These are phyloP conservation scores for Mycena amicta DNA, from an alignment of 768 basidiomycete species.

Conservation along the genomic window DNA sequence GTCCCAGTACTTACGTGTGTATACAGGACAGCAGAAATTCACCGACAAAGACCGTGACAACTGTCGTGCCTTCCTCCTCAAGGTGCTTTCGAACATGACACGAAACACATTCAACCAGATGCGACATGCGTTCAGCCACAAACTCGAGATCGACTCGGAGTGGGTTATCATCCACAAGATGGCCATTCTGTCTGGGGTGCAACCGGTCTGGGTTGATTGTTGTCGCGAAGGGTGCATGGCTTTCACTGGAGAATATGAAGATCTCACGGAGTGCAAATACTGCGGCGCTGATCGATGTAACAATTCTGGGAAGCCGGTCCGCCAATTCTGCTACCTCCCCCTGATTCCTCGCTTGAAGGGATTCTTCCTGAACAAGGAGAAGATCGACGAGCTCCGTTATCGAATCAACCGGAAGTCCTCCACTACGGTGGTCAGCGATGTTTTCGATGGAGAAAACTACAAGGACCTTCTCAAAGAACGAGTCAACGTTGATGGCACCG, in stretches of 20 bases:
- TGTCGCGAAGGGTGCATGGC: conserved; percentile 45
- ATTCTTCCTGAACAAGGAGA: conserved; percentile 21
- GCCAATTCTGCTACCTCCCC: conserved; percentile 40
- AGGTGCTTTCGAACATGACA: too few relatives aligned
- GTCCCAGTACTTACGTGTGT: too few relatives aligned
- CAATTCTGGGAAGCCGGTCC: conserved; percentile 23
- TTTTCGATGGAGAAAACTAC: conserved; percentile 38
- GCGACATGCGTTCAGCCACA: too few relatives aligned
- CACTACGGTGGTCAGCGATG: conserved; percentile 27
- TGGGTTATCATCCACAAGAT: too few relatives aligned
- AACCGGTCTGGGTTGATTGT: conserved; percentile 35
- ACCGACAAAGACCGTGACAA: too few relatives aligned
- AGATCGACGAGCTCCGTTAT: conserved; percentile 32
- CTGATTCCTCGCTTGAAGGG: conserved; percentile 39
- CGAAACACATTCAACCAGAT: too few relatives aligned
- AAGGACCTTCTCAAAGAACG: conserved; percentile 16
- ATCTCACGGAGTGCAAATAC: conserved; percentile 34
- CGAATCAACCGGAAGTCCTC: conserved; percentile 13
- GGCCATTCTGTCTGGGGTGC: conserved; percentile 28
- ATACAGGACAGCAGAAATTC: too few relatives aligned
- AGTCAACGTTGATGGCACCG: conserved; percentile 29
- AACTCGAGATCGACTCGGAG: too few relatives aligned
- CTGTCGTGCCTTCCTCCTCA: too few relatives aligned
- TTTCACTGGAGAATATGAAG: conserved; percentile 34
- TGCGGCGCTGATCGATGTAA: conserved; percentile 35